Evolutionary conservation across 345 rosid species (phyloP).

Genomic region (Erucastrum elatum): DNA sequence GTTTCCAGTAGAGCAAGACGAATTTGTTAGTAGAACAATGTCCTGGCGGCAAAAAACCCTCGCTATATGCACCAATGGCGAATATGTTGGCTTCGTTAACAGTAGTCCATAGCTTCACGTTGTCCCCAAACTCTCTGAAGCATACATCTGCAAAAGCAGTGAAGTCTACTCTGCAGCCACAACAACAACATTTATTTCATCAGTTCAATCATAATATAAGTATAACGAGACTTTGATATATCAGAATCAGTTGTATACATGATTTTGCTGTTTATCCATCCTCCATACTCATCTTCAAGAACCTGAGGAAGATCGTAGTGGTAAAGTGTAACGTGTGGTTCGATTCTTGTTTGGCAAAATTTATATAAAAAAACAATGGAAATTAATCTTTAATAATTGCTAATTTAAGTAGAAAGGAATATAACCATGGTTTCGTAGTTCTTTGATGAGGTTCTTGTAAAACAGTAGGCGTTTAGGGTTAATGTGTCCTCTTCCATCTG

Average conservation of each 20-base stretch:
- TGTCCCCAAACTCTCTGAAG: conserved; percentile 76
- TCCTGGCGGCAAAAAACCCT: conserved; percentile 41
- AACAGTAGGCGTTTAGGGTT: conserved; percentile 58
- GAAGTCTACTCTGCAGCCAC: conserved; percentile 68
- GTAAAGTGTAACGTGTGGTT: conserved; percentile 59
- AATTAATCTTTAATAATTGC: no score
- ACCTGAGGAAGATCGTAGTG: conserved; percentile 65
- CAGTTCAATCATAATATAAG: no score
- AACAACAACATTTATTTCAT: background rate
- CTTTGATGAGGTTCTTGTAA: conserved; percentile 61
- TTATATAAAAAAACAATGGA: no score
- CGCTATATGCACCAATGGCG: conserved; percentile 41
- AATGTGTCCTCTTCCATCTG: conserved; percentile 69
- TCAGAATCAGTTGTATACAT: conserved; percentile 37
- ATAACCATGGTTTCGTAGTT: conserved; percentile 50
- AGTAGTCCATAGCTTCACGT: conserved; percentile 67
- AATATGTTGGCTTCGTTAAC: conserved; percentile 65
- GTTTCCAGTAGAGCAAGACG: conserved; percentile 45
- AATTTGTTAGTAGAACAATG: conserved; percentile 46
- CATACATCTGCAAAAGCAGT: conserved; percentile 72
- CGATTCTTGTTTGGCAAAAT: conserved; percentile 37
- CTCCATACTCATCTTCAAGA: conserved; percentile 78
- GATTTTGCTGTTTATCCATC: conserved; percentile 58
- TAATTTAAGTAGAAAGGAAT: background rate
- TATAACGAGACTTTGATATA: no score